Evolutionary conservation across 306 rosid species (phyloP).

Genomic region (Hippophae tibetana): DNA sequence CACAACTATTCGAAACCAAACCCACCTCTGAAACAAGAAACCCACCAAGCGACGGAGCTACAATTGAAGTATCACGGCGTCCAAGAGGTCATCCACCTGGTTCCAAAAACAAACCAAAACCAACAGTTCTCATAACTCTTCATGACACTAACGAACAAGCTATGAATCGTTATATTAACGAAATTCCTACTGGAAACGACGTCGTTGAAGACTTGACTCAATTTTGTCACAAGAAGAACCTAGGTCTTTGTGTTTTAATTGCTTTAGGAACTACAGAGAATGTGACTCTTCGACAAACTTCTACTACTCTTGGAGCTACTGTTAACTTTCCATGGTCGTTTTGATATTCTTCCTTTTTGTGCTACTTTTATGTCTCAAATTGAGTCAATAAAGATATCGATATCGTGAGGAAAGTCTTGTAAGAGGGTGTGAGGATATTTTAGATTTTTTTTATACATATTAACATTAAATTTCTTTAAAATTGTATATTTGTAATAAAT

Average conservation of each 20-base stretch:
- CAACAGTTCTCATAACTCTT: conserved; percentile 53
- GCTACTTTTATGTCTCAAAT: conserved; percentile 57
- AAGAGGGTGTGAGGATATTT: too few relatives aligned
- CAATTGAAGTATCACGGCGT: conserved; percentile 62
- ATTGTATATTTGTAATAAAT: too few relatives aligned
- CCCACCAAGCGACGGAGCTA: conserved; percentile 57
- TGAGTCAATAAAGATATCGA: too few relatives aligned
- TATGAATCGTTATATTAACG: conserved; percentile 81
- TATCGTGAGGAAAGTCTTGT: too few relatives aligned
- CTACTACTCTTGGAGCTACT: conserved; percentile 56
- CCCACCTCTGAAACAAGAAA: neutral
- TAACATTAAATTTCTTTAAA: too few relatives aligned
- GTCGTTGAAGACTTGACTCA: conserved; percentile 57
- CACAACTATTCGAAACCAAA: too few relatives aligned
- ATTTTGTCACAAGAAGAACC: conserved; percentile 58
- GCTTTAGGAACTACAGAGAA: conserved; percentile 74
- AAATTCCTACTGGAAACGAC: conserved; percentile 68
- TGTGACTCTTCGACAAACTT: conserved; percentile 77
- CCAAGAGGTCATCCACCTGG: conserved; percentile 44
- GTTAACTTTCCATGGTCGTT: conserved; percentile 86
- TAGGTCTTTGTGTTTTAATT: conserved; percentile 52
- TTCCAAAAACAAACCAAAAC: conserved; percentile 78
- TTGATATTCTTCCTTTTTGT: conserved; percentile 63
- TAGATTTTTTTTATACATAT: too few relatives aligned
- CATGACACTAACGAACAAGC: conserved; percentile 47